These are phyloP conservation scores for Trichosanthes cucumerina DNA, from an alignment of 306 rosid species.

Conservation along the genomic window DNA sequence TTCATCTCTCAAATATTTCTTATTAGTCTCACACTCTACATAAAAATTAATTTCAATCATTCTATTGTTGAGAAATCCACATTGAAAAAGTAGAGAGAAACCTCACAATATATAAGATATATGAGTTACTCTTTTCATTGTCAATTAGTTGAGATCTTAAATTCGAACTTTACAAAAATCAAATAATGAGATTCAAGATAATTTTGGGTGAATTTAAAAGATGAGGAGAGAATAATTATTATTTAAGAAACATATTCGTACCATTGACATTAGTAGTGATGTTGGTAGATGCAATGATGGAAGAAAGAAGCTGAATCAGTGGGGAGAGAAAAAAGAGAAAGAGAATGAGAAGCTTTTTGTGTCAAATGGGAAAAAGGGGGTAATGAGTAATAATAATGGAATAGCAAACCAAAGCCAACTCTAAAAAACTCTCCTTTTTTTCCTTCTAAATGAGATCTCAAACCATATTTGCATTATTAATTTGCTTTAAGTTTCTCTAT, in stretches of 20 bases:
- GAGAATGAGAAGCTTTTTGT: conserved; percentile 11
- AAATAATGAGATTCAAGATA: no score
- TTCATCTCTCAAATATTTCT: no score
- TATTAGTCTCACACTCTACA: background rate
- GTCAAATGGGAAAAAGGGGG: background rate
- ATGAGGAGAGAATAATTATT: background rate
- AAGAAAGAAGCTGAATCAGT: conserved; percentile 30
- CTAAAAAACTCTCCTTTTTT: background rate
- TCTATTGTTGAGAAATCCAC: no score
- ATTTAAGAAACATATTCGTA: background rate
- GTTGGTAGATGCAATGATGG: conserved; percentile 41
- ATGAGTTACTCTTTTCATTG: no score
- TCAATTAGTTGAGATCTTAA: no score
- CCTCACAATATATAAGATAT: no score
- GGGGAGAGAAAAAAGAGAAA: background rate
- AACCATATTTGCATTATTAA: background rate
- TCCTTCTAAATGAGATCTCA: no score
- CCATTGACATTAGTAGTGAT: background rate
- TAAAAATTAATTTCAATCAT: no score
- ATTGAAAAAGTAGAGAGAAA: no score
- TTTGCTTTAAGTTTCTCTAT: background rate
- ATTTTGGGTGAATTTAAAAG: background rate
- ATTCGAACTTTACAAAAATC: no score
- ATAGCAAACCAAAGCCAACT: background rate
- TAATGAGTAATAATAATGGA: background rate